Conservation (phyloP, 2,329 filamentous ascomycete genomes). For the Dactylellina leptospora region DNA sequence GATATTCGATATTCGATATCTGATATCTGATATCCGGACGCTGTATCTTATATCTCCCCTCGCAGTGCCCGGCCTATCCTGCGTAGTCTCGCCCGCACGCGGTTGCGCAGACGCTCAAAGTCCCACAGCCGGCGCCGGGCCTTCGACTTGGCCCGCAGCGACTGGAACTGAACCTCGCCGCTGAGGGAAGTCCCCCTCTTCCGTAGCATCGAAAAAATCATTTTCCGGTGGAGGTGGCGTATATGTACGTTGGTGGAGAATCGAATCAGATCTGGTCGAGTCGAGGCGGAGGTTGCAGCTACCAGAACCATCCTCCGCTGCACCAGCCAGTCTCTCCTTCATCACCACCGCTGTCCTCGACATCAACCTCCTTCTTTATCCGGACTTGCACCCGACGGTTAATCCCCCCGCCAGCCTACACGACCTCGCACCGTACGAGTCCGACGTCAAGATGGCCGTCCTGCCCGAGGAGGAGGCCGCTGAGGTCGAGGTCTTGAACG, state of each 20-base stretch:
- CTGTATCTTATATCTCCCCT: neutral
- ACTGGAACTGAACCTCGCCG: constrained; percentile 10
- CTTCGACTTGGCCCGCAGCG: constrained; percentile 22
- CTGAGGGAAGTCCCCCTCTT: neutral
- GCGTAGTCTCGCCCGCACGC: constrained; percentile 3
- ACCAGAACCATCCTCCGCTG: neutral
- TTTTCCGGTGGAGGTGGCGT: no score
- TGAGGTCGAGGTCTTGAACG: constrained; percentile 75
- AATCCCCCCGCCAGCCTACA: constrained; percentile 5
- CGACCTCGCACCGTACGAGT: neutral
- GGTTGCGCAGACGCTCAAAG: constrained; percentile 19
- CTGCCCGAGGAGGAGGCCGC: constrained; percentile 71
- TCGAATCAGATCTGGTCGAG: neutral
- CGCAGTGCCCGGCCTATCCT: neutral
- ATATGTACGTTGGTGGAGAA: neutral
- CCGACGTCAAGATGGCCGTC: constrained; percentile 30
- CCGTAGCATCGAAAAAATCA: neutral
- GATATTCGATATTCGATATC: no score
- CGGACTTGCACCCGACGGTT: no score
- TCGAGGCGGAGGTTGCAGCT: neutral
- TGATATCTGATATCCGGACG: no score
- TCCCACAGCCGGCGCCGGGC: constrained; percentile 35
- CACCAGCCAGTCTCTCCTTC: no score
- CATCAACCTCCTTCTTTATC: constrained; percentile 5
- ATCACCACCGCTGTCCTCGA: no score